These are phyloP conservation scores for Uncinocarpus reesii DNA, from an alignment of 2,329 filamentous ascomycete genomes.

Conservation along the genomic window DNA sequence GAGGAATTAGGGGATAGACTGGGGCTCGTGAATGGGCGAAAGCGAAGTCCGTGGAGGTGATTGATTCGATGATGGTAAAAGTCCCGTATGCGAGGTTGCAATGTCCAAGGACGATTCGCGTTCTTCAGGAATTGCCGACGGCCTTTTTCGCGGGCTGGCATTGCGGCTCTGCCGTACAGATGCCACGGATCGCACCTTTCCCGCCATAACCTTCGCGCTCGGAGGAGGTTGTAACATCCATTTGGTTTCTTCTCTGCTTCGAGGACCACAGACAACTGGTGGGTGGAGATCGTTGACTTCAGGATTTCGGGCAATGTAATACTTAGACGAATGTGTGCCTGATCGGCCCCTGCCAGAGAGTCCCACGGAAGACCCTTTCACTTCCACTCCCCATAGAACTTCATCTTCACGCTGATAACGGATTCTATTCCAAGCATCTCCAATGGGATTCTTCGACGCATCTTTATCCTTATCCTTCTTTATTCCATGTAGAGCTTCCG, in stretches of 20 bases:
- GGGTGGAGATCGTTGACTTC: constrained; percentile 80
- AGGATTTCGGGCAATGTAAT: constrained; percentile 54
- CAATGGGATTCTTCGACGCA: constrained; percentile 28
- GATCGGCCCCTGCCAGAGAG: constrained; percentile 33
- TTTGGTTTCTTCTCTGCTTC: constrained; percentile 57
- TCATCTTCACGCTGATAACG: constrained; percentile 83
- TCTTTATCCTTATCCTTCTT: constrained; percentile 43
- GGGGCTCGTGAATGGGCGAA: neutral
- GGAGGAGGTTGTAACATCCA: constrained; percentile 95
- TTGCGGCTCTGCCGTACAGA: constrained; percentile 20
- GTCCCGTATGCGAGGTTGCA: neutral
- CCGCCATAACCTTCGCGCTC: constrained; percentile 82
- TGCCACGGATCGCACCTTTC: constrained; percentile 48
- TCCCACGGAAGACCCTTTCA: constrained; percentile 47
- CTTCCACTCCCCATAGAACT: constrained; percentile 61
- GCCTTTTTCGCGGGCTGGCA: neutral
- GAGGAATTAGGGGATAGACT: neutral
- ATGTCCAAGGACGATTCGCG: neutral
- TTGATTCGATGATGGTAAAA: neutral
- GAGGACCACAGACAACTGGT: constrained; percentile 66
- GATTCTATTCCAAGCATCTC: constrained; percentile 64
- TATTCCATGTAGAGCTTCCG: constrained; percentile 14
- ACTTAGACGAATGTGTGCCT: constrained; percentile 40
- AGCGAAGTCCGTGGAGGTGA: neutral
- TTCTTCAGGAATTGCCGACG: constrained; percentile 2